Base-by-base conservation (phyloP, 2,329 filamentous ascomycete genomes). In the Fonsecaea monophora region DNA sequence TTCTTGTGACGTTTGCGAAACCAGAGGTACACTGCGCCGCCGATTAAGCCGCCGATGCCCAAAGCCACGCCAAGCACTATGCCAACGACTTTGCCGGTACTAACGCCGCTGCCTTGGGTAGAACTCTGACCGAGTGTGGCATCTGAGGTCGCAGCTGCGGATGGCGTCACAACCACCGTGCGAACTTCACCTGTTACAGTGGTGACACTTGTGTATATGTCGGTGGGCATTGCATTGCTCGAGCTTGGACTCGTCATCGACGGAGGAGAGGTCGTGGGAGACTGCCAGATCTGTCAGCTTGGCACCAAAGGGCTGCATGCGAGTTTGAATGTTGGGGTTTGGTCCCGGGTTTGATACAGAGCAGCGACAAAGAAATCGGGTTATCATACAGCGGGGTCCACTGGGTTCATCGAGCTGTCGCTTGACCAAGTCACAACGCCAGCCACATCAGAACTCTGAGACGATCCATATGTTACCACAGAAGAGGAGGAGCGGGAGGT, bases 81-180 rank as follows among this genome's bases (percentile, higher is more conserved):
- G 34, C 81, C 81, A 5, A 80, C 80, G 65, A 82, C 80, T 10
- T 77, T 76, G 37, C 81, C 81, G 18, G 76, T 76, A 40, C 77
- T 78, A 40, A 82, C 64, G 12, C 74, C 71, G 21, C 75, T 76
- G n/a, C 64, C 57, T 15, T 59, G 53, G 56, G 67, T 62, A 12
- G 65, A 61, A 42, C 65, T 66, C 59, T 72, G 66, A 12, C 72
- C 71, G 10, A 73, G 64, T 3, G 67, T 69, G 3, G 69, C 68
- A 62, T 74, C 71, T 9, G 69, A 56, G 7, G 67, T 65, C 12
- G 65, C 56, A 3, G 65, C 42, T 15, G 72, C 53, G n/a, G 68
- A 55, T 15, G 72, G 61, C 5, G 72, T 74, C 12, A 73, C 64
- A 10, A 73, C 42, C n/a, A 72, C 67, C 4, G 76, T 77, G 53